Base-by-base conservation (phyloP, 495 filamentous ascomycete species). In the Penicillium longicatenatum region DNA sequence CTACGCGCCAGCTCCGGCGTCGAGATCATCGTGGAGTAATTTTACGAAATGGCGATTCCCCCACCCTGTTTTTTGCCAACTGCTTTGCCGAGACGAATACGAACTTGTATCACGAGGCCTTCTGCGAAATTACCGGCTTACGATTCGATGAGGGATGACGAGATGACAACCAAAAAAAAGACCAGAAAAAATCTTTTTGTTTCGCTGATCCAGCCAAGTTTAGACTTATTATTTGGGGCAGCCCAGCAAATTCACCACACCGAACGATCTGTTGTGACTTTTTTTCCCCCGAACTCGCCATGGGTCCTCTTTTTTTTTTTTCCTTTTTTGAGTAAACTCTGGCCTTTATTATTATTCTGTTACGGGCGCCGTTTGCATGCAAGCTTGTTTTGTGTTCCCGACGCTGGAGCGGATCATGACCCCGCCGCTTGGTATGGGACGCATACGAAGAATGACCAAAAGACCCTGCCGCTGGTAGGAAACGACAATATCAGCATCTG, bases 111-210 rank as follows among this genome's bases (percentile, higher is more conserved):
- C 70, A 76, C 70, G 72, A 76, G 74, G 71, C 74, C 73, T 72
- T 75, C 66, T 70, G 71, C 70, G 70, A 70, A 61, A 69, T 76
- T 66, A 70, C 73, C 73, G 71, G 71, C 71, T 79, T 75, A 80
- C 74, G 77, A 81, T 75, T 80, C 76, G 75, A 82, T 78, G 78
- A 80, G 71, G 75, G 78, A 82, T 79, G 78, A 81, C 74, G 77
- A 78, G 75, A 80, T 77, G 78, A 82, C 77, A 75, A 70, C 70
- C 68, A 62, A 69, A 71, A 73, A 73, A 74, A 69, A 72, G 68
- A 66, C 60, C 65, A 67, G 63, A 69, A 69, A 70, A 68, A 73
- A 69, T 72, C 71, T 62, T 58, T 58, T 63, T 66, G 62, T 75
- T 73, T 73, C 70, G 70, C 73, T 77, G 71, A 76, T 76, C 71